These are phyloP conservation scores for Colletotrichum tropicale DNA, from an alignment of 2,329 filamentous ascomycete genomes.

Conservation along the genomic window DNA sequence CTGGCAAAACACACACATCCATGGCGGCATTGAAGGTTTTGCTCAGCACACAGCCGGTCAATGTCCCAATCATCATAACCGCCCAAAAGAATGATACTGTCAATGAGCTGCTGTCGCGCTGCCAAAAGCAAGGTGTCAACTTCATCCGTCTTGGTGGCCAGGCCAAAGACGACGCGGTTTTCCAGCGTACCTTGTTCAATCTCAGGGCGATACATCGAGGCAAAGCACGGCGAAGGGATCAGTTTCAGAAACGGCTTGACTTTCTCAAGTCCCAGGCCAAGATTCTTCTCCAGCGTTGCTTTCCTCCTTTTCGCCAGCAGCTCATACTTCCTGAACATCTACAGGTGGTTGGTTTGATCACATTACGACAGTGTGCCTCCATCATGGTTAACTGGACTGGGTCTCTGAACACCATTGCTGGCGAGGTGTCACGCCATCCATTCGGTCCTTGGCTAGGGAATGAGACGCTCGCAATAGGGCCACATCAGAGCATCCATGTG, in stretches of 20 bases:
- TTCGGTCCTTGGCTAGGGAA: not conserved
- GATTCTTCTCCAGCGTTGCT: not conserved
- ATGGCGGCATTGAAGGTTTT: slow-evolving; percentile 72
- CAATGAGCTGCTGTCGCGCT: slow-evolving; percentile 76
- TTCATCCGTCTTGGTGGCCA: slow-evolving; percentile 70
- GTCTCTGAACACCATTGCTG: not conserved
- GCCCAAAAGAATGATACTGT: slow-evolving; percentile 92
- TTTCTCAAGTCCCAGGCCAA: not conserved
- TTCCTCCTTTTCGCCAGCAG: not conserved
- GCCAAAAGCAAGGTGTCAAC: slow-evolving; percentile 57
- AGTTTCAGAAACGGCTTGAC: not conserved
- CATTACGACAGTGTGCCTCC: slow-evolving; percentile 13
- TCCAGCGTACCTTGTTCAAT: slow-evolving; percentile 69
- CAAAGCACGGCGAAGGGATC: not conserved
- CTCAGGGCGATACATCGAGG: slow-evolving; percentile 43
- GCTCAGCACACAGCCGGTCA: slow-evolving; percentile 59
- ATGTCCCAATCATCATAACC: slow-evolving; percentile 76
- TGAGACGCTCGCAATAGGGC: not conserved
- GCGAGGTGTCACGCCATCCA: not conserved
- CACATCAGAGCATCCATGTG: not conserved
- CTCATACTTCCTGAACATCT: not conserved
- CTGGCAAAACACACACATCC: slow-evolving; percentile 81
- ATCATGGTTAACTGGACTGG: not conserved
- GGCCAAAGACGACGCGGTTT: slow-evolving; percentile 69
- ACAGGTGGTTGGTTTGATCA: not conserved